These are phyloP conservation scores for Candida sp. DNA, from an alignment of 1,139 yeast genomes.

Conservation along the genomic window DNA sequence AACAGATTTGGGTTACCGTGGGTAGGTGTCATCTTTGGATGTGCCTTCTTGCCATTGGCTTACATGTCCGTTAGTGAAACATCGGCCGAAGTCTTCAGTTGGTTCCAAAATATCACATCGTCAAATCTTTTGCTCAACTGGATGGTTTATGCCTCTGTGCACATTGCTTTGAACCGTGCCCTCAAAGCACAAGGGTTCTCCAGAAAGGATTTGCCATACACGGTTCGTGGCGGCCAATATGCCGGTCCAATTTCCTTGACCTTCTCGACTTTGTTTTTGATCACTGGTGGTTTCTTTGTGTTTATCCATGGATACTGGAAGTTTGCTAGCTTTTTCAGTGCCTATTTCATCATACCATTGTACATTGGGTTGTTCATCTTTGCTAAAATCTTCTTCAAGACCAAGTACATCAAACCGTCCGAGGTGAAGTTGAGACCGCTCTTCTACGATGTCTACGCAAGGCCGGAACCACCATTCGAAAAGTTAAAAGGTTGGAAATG, in stretches of 20 bases:
- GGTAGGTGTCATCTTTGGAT: slow-evolving; percentile 31
- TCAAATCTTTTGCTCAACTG: slow-evolving; percentile 27
- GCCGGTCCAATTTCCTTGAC: slow-evolving; percentile 42
- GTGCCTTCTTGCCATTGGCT: slow-evolving; percentile 29
- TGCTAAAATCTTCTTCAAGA: slow-evolving; percentile 32
- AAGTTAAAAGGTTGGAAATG: slow-evolving; percentile 29
- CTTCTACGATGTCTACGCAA: slow-evolving; percentile 35
- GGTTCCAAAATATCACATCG: slow-evolving; percentile 32
- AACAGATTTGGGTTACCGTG: slow-evolving; percentile 26
- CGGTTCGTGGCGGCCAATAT: slow-evolving; percentile 23
- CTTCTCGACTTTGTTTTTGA: slow-evolving; percentile 31
- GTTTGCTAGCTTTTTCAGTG: slow-evolving; percentile 35
- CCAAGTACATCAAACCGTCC: slow-evolving; percentile 27
- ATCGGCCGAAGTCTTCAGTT: slow-evolving; percentile 28
- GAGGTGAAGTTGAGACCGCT: slow-evolving; percentile 36
- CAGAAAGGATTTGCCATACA: slow-evolving; percentile 39
- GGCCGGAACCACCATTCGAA: slow-evolving; percentile 40
- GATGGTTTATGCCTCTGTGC: slow-evolving; percentile 33
- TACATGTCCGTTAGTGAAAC: slow-evolving; percentile 26
- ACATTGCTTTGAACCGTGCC: slow-evolving; percentile 36
- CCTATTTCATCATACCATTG: slow-evolving; percentile 43
- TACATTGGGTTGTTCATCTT: slow-evolving; percentile 24
- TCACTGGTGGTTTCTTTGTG: slow-evolving; percentile 44
- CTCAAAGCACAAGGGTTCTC: slow-evolving; percentile 40
- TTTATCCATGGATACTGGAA: slow-evolving; percentile 39